These are phyloP conservation scores for Astraeus odoratus DNA, from an alignment of 768 basidiomycete genomes.

Conservation along the genomic window DNA sequence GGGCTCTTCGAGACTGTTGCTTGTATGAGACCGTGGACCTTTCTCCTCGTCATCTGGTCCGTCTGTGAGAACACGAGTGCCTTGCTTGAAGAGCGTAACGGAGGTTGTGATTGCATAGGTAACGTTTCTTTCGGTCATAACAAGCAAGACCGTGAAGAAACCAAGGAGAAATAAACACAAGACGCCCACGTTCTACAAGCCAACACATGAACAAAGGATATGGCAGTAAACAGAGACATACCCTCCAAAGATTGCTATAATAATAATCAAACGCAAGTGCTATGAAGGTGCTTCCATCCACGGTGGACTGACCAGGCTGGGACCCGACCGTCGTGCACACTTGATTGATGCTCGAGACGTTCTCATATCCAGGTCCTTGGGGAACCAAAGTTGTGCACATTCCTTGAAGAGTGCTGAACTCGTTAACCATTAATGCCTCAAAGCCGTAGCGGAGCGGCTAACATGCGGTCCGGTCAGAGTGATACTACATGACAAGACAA, in stretches of 20 bases:
- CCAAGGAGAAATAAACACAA: constrained; percentile 36
- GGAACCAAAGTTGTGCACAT: constrained; percentile 28
- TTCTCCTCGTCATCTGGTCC: constrained; percentile 13
- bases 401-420: constrained; percentile 36
- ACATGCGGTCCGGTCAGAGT: constrained; percentile 23
- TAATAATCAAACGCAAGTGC: constrained; percentile 23
- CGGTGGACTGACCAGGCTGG: constrained; percentile 31
- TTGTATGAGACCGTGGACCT: background rate
- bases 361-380: constrained; percentile 29
- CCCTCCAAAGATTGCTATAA: constrained; percentile 28
- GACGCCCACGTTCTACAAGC: constrained; percentile 35
- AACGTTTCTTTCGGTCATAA: constrained; percentile 29
- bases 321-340: constrained; percentile 39
- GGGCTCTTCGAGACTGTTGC: background rate
- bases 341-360: constrained; percentile 28
- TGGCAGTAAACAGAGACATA: constrained; percentile 23
- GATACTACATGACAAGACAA: constrained; percentile 34
- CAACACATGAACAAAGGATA: background rate
- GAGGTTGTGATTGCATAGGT: constrained; percentile 24
- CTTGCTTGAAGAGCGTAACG: constrained; percentile 19
- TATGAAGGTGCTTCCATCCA: constrained; percentile 38
- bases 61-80: background rate
- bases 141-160: constrained; percentile 31
- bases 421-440: constrained; percentile 37
- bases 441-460: constrained; percentile 27